Base-by-base conservation (phyloP, 2,329 filamentous ascomycete species). In the Dothideomycetidae sp. region DNA sequence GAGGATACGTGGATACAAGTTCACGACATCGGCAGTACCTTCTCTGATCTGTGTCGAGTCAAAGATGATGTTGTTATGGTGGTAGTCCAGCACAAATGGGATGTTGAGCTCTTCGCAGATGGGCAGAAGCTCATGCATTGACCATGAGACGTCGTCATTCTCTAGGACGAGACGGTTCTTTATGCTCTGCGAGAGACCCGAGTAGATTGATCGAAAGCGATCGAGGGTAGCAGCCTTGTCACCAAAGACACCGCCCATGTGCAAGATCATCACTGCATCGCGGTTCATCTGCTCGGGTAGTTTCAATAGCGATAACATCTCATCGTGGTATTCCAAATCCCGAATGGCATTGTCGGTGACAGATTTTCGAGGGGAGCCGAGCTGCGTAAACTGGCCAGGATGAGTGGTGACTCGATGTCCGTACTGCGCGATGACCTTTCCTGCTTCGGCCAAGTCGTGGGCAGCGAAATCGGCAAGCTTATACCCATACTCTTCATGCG, bases 21-120 rank as follows among this genome's bases (percentile, higher is more conserved):
- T 57, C 33, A 80, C 75, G 45, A 96, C 84, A 48, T 93, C 86
- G 13, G 73, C 66, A 0, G 85, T 93, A 1, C 86, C 85, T 58
- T 93, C 86, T 2, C 85, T 76, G 32, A 92, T 62, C 47, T 80
- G 60, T 4, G 64, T 65, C 0, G 69, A 52, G 53, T 93, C 81
- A 50, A 93, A 93, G 5, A 93, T 62, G 48, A 96, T 94, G 55
- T 94, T 94, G 64, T 96, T 83, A 49, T 96, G 88, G 52, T 96
- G 88, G 48, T 74, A 96, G 56, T 96, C 88, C 9, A 96, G 74
- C 1, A 93, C 86, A 0, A 94, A 60, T 0, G 88, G 88, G 28
- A 96, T 93, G 53, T 88, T 81, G n/a, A 94, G 66, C 57, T 93
- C 85, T 56, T 96, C 81, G 53, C 88, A 96, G 0, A 93, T 64